Conservation (phyloP, 2,329 filamentous ascomycete species). For the Fusarium continuum region DNA sequence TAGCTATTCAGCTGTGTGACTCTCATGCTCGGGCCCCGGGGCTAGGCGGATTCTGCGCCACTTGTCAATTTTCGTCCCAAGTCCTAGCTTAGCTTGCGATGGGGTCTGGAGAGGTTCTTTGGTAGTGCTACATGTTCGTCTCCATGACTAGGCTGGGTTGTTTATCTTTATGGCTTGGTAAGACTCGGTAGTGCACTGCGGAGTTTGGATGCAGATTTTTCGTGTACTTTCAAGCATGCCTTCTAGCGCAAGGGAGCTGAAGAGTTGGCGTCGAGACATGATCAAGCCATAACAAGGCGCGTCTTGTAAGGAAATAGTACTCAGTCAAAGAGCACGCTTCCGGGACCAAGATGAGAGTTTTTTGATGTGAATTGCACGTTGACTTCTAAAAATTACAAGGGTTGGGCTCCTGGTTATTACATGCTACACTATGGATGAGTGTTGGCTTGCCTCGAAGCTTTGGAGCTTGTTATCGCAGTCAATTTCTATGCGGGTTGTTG, state of each 20-base stretch:
- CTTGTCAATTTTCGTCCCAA: background rate
- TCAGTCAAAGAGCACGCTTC: background rate
- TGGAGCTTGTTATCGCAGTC: no score
- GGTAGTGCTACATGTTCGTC: background rate
- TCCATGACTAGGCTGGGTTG: background rate
- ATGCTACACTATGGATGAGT: no score
- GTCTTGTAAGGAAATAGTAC: background rate
- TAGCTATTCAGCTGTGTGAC: background rate
- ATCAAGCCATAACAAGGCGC: background rate
- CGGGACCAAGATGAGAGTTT: background rate
- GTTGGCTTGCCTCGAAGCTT: no score
- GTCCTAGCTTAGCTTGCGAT: background rate
- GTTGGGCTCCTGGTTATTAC: no score
- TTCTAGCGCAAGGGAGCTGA: background rate
- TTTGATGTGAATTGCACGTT: background rate
- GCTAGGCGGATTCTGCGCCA: background rate
- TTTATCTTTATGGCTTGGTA: no score
- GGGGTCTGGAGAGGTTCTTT: background rate
- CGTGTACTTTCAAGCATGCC: background rate
- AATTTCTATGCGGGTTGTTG: no score
- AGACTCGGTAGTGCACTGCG: background rate
- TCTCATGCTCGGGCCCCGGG: background rate
- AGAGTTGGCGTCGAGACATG: background rate
- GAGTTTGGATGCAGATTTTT: background rate
- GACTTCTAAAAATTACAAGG: background rate